Conservation (phyloP, 257 asterid genomes). For the Ligustrum vulgare region DNA sequence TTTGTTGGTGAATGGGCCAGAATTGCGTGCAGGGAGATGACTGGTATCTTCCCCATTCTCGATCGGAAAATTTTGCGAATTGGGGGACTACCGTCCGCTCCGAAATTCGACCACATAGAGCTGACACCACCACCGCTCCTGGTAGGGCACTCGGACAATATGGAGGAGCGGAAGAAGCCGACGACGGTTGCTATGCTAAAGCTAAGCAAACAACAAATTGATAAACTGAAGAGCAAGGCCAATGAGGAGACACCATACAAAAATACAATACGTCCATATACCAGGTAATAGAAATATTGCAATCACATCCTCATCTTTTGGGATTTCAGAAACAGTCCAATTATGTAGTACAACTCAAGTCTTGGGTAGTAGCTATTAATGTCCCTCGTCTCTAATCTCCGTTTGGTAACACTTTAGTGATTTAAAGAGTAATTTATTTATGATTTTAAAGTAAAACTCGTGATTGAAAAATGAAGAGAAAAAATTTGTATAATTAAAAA, state of each 20-base stretch:
- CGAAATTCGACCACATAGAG: background rate
- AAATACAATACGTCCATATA: background rate
- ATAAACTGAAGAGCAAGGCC: conserved; percentile 20
- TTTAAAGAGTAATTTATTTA: too few relatives aligned
- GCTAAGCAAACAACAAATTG: conserved; percentile 20
- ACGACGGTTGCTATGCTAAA: conserved; percentile 18
- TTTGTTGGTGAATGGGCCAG: conserved; percentile 26
- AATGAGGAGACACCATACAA: conserved; percentile 7
- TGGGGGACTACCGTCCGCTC: background rate
- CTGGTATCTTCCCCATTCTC: conserved; percentile 2
- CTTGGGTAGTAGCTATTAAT: too few relatives aligned
- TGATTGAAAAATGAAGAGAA: too few relatives aligned
- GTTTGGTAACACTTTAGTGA: too few relatives aligned
- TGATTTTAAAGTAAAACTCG: too few relatives aligned
- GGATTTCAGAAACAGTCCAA: too few relatives aligned
- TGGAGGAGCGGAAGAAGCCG: conserved; percentile 27
- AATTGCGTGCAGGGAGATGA: conserved; percentile 19
- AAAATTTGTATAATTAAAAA: too few relatives aligned
- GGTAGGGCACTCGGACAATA: conserved; percentile 8
- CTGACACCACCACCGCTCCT: conserved; percentile 18
- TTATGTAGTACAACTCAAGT: too few relatives aligned
- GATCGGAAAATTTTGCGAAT: conserved; percentile 3
- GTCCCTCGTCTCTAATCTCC: too few relatives aligned
- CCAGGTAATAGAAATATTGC: background rate
- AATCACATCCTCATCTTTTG: too few relatives aligned